Percentiles rank a stretch among this genome's conserved stretches.
Conservation (phyloP, 371 early-diverging fungal species). For the Cokeromyces recurvatus region DNA sequence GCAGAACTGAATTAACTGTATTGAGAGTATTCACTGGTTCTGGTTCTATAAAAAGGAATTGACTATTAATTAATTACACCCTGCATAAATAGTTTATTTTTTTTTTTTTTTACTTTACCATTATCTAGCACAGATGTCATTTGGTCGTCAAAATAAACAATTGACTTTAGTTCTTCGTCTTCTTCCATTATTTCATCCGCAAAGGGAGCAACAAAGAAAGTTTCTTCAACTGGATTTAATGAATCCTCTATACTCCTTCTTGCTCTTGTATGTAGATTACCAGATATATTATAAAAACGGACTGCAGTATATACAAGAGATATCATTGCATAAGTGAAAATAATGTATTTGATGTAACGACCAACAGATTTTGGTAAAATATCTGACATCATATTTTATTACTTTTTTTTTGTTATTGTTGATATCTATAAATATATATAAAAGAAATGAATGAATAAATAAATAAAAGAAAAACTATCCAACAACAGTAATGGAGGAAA, state of each 20-base stretch:
- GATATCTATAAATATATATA: background rate
- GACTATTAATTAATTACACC: no score
- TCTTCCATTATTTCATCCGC: slow-evolving; percentile 6
- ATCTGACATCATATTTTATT: no score
- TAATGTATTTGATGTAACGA: slow-evolving; percentile 10
- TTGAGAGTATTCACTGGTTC: background rate
- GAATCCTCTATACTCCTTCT: slow-evolving; percentile 1
- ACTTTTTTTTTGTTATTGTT: background rate
- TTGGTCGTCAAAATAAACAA: background rate
- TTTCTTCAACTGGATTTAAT: slow-evolving; percentile 1
- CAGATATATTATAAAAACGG: slow-evolving; percentile 12
- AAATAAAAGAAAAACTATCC: no score
- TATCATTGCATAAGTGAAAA: slow-evolving; percentile 18
- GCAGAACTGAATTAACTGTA: slow-evolving; percentile 28
- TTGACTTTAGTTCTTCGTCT: slow-evolving; percentile 6
- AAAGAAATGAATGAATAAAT: no score
- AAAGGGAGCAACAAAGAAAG: slow-evolving; percentile 2
- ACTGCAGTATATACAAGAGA: slow-evolving; percentile 15
- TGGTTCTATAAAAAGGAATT: no score
- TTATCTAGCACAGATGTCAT: no score
- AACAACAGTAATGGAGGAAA: no score
- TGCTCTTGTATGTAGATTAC: background rate
- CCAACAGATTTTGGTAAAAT: slow-evolving; percentile 7
- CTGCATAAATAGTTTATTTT: no score
- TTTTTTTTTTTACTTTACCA: no score